phyloP scores from a whole-genome alignment of 2,329 filamentous ascomycete species.

The Penicillium psychrosexuale region DNA sequence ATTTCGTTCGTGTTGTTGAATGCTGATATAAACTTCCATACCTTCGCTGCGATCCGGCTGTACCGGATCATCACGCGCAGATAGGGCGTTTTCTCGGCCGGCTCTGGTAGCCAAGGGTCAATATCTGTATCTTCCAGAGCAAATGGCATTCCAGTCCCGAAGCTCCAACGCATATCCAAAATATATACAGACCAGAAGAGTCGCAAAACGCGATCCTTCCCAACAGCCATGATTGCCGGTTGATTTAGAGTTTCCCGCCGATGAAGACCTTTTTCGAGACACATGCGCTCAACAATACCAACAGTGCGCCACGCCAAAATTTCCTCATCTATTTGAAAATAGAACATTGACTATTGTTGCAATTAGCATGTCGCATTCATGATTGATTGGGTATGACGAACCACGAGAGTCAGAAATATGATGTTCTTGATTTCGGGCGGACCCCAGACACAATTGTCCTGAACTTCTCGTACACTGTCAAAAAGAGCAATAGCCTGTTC shows the following conservation, averaged over 20 bases:
- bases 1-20: conserved; percentile 63
- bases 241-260: conserved; percentile 67
- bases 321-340: conserved; percentile 84
- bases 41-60: conserved; percentile 74
- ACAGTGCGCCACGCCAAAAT: conserved; percentile 84
- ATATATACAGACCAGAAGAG: conserved; percentile 87
- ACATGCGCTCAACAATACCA: conserved; percentile 75
- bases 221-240: conserved; percentile 63
- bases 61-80: conserved; percentile 84
- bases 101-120: conserved; percentile 72
- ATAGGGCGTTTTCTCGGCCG: conserved; percentile 63
- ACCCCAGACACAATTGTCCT: conserved; percentile 63
- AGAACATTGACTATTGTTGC: conserved; percentile 60
- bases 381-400: conserved; percentile 14
- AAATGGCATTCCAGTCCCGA: conserved; percentile 82
- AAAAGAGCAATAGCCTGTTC: conserved; percentile 70
- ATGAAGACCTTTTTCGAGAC: conserved; percentile 78
- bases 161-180: conserved; percentile 83
- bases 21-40: conserved; percentile 78
- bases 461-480: conserved; percentile 67
- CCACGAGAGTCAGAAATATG: conserved; percentile 54
- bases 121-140: conserved; percentile 80
- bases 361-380: conserved; percentile 3
- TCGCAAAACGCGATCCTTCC: conserved; percentile 64
- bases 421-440: conserved; percentile 58